Conservation (phyloP, 352 stramenopile species). For the Phytophthora hybrid region DNA sequence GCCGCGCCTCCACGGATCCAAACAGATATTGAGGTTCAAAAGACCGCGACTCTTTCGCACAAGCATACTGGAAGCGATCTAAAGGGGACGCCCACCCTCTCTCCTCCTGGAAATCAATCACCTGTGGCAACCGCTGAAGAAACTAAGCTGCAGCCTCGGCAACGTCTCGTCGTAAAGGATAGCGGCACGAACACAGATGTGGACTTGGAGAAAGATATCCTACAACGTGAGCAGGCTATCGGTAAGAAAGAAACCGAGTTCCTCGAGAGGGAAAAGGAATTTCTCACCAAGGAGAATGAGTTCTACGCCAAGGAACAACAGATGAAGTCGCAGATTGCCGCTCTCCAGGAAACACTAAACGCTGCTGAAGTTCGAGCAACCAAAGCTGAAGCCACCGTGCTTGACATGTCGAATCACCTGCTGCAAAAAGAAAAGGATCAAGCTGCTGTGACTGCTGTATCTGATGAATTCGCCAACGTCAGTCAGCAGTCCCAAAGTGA, state of each 20-base stretch:
- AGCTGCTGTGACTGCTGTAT: conserved; percentile 13
- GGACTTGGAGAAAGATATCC: conserved; percentile 58
- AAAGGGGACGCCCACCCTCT: neutral
- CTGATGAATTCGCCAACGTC: conserved; percentile 8
- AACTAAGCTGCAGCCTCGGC: neutral
- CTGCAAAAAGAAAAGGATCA: conserved; percentile 42
- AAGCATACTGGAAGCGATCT: neutral
- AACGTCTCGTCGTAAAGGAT: conserved; percentile 57
- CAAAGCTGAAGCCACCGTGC: conserved; percentile 39
- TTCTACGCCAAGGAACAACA: conserved; percentile 46
- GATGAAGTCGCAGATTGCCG: conserved; percentile 32
- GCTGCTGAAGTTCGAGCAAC: conserved; percentile 22
- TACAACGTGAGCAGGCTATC: conserved; percentile 50
- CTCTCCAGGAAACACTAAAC: conserved; percentile 43
- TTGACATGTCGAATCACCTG: conserved; percentile 39
- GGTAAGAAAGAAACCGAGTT: conserved; percentile 42
- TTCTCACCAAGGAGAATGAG: conserved; percentile 48
- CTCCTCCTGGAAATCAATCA: conserved; percentile 1
- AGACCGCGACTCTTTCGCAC: neutral
- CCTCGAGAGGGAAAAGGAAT: conserved; percentile 45
- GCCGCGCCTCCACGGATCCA: conserved; percentile 1
- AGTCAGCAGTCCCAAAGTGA: conserved; percentile 20
- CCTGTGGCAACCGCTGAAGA: neutral
- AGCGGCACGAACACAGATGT: conserved; percentile 68
- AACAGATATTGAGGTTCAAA: neutral